Percentiles rank a stretch among this genome's conserved stretches.
Conservation (phyloP, 352 stramenopile species). For the Pythium angustatum region DNA sequence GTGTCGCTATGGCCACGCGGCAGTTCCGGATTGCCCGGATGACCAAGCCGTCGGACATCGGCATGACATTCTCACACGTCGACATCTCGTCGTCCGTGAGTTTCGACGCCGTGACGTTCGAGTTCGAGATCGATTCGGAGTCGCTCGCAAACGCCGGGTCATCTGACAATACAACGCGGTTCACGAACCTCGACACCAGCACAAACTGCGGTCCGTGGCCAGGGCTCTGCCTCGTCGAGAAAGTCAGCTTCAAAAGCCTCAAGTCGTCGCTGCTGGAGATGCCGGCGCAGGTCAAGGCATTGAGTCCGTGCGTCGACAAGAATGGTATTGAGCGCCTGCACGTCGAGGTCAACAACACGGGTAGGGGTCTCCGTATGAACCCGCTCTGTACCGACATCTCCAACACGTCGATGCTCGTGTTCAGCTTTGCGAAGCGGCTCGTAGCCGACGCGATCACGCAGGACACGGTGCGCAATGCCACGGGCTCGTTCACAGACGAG, state of each 20-base stretch:
- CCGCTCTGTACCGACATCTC: conserved; percentile 5
- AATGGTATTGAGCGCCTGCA: too few relatives aligned
- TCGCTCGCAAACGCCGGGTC: too few relatives aligned
- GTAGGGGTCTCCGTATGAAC: too few relatives aligned
- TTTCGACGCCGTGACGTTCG: conserved; percentile 30
- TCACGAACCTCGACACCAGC: too few relatives aligned
- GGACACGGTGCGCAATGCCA: neutral
- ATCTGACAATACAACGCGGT: too few relatives aligned
- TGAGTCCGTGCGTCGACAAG: too few relatives aligned
- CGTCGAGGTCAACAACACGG: conserved; percentile 18
- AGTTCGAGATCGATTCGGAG: conserved; percentile 4
- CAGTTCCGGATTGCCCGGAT: neutral
- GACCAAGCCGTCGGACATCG: neutral
- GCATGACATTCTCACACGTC: conserved; percentile 17
- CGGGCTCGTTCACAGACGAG: neutral
- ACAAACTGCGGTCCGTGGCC: too few relatives aligned
- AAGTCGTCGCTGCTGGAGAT: too few relatives aligned
- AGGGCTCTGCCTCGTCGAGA: too few relatives aligned
- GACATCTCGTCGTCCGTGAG: conserved; percentile 18
- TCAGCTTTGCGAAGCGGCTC: neutral
- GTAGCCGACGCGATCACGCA: conserved; percentile 3
- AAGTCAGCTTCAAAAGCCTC: too few relatives aligned
- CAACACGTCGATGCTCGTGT: conserved; percentile 3
- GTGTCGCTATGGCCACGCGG: neutral
- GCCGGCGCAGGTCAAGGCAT: too few relatives aligned